These are phyloP conservation scores for Parathielavia appendiculata DNA, from an alignment of 495 filamentous ascomycete genomes.

Conservation along the genomic window DNA sequence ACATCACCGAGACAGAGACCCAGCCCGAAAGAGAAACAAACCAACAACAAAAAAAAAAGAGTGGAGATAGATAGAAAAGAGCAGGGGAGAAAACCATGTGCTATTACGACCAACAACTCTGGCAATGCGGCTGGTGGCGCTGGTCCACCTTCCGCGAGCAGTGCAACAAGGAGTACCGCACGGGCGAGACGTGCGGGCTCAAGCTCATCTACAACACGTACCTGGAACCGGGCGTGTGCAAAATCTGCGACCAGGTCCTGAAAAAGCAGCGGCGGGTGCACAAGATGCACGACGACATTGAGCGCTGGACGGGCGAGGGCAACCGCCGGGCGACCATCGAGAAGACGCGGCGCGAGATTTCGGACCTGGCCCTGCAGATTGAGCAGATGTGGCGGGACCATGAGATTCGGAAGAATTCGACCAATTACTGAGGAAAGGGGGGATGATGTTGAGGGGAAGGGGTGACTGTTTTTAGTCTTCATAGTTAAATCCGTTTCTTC, in stretches of 20 bases:
- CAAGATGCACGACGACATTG: slow-evolving; percentile 72
- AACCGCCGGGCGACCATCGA: slow-evolving; percentile 78
- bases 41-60: not conserved
- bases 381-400: slow-evolving; percentile 48
- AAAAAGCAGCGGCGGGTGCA: slow-evolving; percentile 73
- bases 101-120: slow-evolving; percentile 59
- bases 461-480: too few species aligned
- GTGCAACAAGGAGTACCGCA: slow-evolving; percentile 94
- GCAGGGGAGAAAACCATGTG: slow-evolving; percentile 55
- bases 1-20: not conserved
- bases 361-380: slow-evolving; percentile 62
- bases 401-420: slow-evolving; percentile 31
- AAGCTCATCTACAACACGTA: slow-evolving; percentile 75
- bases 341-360: slow-evolving; percentile 60
- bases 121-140: slow-evolving; percentile 82
- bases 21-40: not conserved
- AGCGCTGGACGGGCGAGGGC: slow-evolving; percentile 71
- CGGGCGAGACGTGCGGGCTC: slow-evolving; percentile 96
- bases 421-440: slow-evolving; percentile 13
- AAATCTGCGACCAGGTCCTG: slow-evolving; percentile 84
- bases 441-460: too few species aligned
- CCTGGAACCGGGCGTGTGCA: slow-evolving; percentile 59
- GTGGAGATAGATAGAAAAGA: too few species aligned
- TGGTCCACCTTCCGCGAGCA: slow-evolving; percentile 94
- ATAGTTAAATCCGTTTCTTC: too few species aligned